Conservation (phyloP, 371 early-diverging fungal genomes). For the Rhizopus arrhizus region DNA sequence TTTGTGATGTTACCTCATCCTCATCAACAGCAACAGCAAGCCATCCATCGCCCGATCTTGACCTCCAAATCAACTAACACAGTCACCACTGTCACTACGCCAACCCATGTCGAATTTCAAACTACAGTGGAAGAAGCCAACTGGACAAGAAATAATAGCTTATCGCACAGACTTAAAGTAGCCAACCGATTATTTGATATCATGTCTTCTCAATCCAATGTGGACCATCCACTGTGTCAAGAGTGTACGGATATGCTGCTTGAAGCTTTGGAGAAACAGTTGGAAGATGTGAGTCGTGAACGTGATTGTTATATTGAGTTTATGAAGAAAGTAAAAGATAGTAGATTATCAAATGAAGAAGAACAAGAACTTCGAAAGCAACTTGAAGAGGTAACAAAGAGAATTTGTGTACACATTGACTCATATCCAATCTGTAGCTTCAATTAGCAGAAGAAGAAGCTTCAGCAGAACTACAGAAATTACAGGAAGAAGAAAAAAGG, state of each 20-base stretch:
- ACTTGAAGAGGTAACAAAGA: constrained; percentile 47
- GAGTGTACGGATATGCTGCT: constrained; percentile 84
- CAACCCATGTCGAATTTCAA: background rate
- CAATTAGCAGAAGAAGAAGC: constrained; percentile 57
- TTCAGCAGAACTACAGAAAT: constrained; percentile 54
- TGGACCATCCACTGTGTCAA: constrained; percentile 87
- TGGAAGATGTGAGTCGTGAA: constrained; percentile 71
- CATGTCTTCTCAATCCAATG: constrained; percentile 69
- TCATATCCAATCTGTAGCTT: constrained; percentile 24
- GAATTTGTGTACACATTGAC: no score
- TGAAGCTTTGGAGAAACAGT: constrained; percentile 68
- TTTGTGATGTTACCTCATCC: constrained; percentile 56
- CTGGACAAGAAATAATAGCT: constrained; percentile 40
- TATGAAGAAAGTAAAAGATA: constrained; percentile 60
- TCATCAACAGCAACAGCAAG: constrained; percentile 22
- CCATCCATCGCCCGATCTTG: constrained; percentile 1
- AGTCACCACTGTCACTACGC: background rate
- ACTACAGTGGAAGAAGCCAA: constrained; percentile 24
- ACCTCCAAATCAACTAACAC: constrained; percentile 2
- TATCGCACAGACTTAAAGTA: constrained; percentile 64
- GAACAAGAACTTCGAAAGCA: constrained; percentile 47
- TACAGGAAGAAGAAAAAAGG: constrained; percentile 62
- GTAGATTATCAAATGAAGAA: constrained; percentile 54
- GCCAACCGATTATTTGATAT: constrained; percentile 71
- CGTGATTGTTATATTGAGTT: constrained; percentile 77